A percentile compares a stretch with the other conserved stretches of the same genome.
phyloP scores from a whole-genome alignment of 2,329 filamentous ascomycete genomes.

The Alternaria conjuncta region DNA sequence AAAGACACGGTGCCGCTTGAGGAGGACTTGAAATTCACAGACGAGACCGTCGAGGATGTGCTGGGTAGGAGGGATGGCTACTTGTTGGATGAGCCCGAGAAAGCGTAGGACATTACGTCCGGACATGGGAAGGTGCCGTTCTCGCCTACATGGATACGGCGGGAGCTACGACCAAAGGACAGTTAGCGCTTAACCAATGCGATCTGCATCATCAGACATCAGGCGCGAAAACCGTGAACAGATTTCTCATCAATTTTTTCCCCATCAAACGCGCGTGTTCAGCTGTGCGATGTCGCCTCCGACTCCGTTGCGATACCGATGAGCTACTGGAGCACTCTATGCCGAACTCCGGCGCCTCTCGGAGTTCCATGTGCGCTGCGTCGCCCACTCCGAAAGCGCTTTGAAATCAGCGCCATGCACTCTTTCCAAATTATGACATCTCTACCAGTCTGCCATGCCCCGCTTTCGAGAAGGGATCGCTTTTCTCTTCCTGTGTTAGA shows the following conservation, averaged over 20 bases:
- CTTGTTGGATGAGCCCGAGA: not conserved
- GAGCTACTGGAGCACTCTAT: not conserved
- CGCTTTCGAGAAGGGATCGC: not conserved
- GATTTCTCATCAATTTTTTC: not conserved
- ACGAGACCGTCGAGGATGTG: constrained; percentile 65
- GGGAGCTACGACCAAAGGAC: not conserved
- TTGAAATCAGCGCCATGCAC: not conserved
- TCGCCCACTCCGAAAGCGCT: not conserved
- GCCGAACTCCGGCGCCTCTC: not conserved
- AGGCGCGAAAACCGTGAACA: not conserved
- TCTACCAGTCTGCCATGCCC: not conserved
- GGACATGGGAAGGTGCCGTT: not conserved
- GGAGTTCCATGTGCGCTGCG: not conserved
- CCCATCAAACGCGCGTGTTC: not conserved
- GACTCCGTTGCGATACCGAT: not conserved
- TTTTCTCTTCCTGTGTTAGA: not conserved
- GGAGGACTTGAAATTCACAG: constrained; percentile 80
- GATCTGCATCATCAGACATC: not conserved
- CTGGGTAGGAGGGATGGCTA: not conserved
- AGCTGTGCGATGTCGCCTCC: not conserved
- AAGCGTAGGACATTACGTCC: not conserved
- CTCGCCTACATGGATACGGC: not conserved
- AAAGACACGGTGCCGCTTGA: constrained; percentile 70
- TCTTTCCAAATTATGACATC: not conserved
- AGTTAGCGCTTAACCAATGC: not conserved